These are phyloP conservation scores for Rhizoctonia solani DNA, from an alignment of 1,284 basidiomycete genomes.

Conservation along the genomic window DNA sequence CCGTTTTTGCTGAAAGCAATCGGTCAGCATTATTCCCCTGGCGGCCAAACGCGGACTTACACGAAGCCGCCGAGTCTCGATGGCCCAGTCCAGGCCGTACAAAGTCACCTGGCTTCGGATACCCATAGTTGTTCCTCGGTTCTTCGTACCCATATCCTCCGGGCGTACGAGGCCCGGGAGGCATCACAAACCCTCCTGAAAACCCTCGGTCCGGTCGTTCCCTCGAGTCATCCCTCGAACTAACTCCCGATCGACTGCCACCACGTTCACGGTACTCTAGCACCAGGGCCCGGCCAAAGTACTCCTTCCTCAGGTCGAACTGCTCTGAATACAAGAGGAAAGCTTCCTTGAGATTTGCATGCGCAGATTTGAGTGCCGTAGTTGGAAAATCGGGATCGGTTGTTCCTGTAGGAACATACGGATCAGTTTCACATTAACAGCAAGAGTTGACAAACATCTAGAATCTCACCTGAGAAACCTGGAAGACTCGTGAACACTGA, in stretches of 20 bases:
- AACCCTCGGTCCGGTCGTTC: not conserved
- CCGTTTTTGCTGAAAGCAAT: not conserved
- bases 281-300: conserved; percentile 1
- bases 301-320: conserved; percentile 11
- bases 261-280: not conserved
- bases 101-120: conserved; percentile 28
- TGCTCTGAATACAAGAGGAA: conserved; percentile 29
- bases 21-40: too few species aligned
- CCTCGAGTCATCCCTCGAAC: conserved; percentile 16
- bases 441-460: not conserved
- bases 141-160: conserved; percentile 29
- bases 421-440: not conserved
- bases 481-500: conserved; percentile 25
- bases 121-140: conserved; percentile 5
- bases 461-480: conserved; percentile 1
- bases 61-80: too few species aligned
- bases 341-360: conserved; percentile 5
- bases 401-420: not conserved
- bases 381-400: conserved; percentile 25
- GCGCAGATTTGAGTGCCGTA: conserved; percentile 1
- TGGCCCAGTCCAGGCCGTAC: conserved; percentile 15
- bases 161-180: not conserved
- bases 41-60: too few species aligned
- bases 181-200: not conserved
- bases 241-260: not conserved